Conservation (phyloP, 768 basidiomycete genomes). For the Leccinum olivaceopallidum region DNA sequence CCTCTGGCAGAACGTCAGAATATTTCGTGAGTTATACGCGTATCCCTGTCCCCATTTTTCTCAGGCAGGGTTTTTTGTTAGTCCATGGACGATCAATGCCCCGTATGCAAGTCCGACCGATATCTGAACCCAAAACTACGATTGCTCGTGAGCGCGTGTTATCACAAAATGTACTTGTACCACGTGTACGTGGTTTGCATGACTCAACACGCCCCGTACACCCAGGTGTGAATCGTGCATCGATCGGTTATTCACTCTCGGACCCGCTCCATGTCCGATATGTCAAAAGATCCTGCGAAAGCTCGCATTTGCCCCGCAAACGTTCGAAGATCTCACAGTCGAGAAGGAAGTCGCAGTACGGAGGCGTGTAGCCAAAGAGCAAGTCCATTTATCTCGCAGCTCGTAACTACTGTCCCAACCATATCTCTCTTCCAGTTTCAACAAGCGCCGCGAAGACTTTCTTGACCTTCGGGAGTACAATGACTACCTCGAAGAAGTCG, state of each 20-base stretch:
- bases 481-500: slow-evolving; percentile 94
- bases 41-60: not conserved
- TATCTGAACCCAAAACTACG: slow-evolving; percentile 94
- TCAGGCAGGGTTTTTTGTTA: slow-evolving; percentile 29
- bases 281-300: slow-evolving; percentile 88
- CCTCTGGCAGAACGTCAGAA: slow-evolving; percentile 78
- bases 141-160: slow-evolving; percentile 92
- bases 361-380: slow-evolving; percentile 89
- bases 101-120: slow-evolving; percentile 95
- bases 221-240: slow-evolving; percentile 98
- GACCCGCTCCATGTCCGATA: slow-evolving; percentile 94
- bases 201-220: slow-evolving; percentile 9
- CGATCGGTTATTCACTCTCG: slow-evolving; percentile 92
- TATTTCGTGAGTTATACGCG: slow-evolving; percentile 60
- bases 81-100: slow-evolving; percentile 94
- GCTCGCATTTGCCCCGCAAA: slow-evolving; percentile 92
- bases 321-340: slow-evolving; percentile 88
- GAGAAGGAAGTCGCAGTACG: slow-evolving; percentile 94
- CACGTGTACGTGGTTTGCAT: not conserved
- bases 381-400: slow-evolving; percentile 21
- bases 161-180: slow-evolving; percentile 88
- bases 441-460: slow-evolving; percentile 93
- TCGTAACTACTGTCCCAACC: not conserved
- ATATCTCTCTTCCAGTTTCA: slow-evolving; percentile 62
- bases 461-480: slow-evolving; percentile 77